Percentiles rank a stretch among this genome's conserved stretches.
These are phyloP conservation scores for Leccinum subtestaceum DNA, from an alignment of 768 basidiomycete species.

Conservation along the genomic window DNA sequence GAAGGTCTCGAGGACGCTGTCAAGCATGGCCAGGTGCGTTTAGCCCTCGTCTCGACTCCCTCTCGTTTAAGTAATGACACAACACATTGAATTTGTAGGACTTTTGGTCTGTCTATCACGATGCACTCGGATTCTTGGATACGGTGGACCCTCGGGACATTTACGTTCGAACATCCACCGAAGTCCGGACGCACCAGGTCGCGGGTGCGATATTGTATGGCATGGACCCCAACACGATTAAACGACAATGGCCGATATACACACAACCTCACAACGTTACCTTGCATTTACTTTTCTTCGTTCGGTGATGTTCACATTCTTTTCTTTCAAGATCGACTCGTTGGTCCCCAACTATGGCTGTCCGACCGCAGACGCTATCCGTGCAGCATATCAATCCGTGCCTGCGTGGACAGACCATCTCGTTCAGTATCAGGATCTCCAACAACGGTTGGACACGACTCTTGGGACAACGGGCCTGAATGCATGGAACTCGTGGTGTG, in stretches of 20 bases:
- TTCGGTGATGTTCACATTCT: not conserved
- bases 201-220: constrained; percentile 44
- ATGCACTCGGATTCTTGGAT: constrained; percentile 36
- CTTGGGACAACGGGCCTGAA: constrained; percentile 40
- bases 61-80: not conserved
- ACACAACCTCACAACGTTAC: constrained; percentile 43
- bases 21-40: constrained; percentile 37
- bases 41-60: not conserved
- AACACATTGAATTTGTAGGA: constrained; percentile 34
- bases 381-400: constrained; percentile 41
- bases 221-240: constrained; percentile 38
- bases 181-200: constrained; percentile 47
- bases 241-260: constrained; percentile 37
- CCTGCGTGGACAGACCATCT: constrained; percentile 49
- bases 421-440: constrained; percentile 33
- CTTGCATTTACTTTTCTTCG: not conserved
- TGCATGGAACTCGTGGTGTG: constrained; percentile 50
- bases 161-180: constrained; percentile 43
- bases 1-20: constrained; percentile 44
- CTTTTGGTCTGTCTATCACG: constrained; percentile 44
- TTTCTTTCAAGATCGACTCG: constrained; percentile 41
- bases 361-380: constrained; percentile 39
- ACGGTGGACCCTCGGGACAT: constrained; percentile 36
- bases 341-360: constrained; percentile 45
- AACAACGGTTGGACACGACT: constrained; percentile 35